These are phyloP conservation scores for Albugo candida DNA, from an alignment of 352 stramenopile genomes.

Conservation along the genomic window DNA sequence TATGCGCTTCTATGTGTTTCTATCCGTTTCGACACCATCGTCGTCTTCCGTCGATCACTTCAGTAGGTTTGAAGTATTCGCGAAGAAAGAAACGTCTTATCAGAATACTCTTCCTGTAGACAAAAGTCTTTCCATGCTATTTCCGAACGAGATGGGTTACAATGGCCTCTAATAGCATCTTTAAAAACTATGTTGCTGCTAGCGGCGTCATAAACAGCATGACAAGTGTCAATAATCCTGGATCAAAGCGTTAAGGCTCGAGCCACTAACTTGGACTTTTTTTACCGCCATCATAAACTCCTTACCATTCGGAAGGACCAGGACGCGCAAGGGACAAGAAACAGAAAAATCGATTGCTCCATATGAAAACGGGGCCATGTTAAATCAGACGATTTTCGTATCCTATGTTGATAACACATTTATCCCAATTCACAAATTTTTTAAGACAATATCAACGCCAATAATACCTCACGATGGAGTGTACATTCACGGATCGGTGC, in stretches of 20 bases:
- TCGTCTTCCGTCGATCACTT: background rate
- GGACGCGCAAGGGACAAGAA: slow-evolving; percentile 14
- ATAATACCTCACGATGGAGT: slow-evolving; percentile 13
- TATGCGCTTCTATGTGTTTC: slow-evolving; percentile 2
- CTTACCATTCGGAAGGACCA: slow-evolving; percentile 13
- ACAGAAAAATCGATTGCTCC: slow-evolving; percentile 17
- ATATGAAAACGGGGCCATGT: slow-evolving; percentile 15
- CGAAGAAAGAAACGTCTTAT: too few relatives aligned
- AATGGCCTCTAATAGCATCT: slow-evolving; percentile 11
- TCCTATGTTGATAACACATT: slow-evolving; percentile 7
- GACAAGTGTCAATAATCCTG: slow-evolving; percentile 9
- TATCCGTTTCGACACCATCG: background rate
- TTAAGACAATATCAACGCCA: slow-evolving; percentile 10
- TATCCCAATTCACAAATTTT: slow-evolving; percentile 11
- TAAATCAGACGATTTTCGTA: slow-evolving; percentile 9
- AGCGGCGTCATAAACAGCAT: slow-evolving; percentile 15
- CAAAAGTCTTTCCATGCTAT: slow-evolving; percentile 3
- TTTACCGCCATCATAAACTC: slow-evolving; percentile 5
- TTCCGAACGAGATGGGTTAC: slow-evolving; percentile 11
- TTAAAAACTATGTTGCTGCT: slow-evolving; percentile 13
- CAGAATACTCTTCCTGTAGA: background rate
- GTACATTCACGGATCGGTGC: slow-evolving; percentile 42
- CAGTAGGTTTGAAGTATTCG: background rate
- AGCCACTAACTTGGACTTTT: slow-evolving; percentile 2
- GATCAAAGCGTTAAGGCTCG: slow-evolving; percentile 4